These are phyloP conservation scores for Trifolium pratense DNA, from an alignment of 306 rosid species.

Conservation along the genomic window DNA sequence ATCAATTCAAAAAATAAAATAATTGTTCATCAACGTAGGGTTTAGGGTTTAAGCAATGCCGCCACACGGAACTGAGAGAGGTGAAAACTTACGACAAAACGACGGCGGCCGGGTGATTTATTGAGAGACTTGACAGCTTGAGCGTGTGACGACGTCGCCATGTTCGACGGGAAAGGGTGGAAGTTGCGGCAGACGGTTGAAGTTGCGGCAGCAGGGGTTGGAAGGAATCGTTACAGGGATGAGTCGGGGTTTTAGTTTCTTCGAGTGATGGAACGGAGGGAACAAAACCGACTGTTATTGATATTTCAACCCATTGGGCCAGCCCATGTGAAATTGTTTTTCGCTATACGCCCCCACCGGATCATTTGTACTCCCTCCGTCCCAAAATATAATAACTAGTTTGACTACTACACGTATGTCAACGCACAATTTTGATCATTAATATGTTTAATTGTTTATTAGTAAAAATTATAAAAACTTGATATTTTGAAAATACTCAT, in stretches of 20 bases:
- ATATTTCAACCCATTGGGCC: background rate
- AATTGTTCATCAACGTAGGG: background rate
- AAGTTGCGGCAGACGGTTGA: background rate
- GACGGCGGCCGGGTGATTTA: constrained; percentile 72
- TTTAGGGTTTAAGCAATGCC: constrained; percentile 46
- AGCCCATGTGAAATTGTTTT: too few species aligned
- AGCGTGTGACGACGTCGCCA: constrained; percentile 76
- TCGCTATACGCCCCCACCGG: too few species aligned
- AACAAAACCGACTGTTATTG: background rate
- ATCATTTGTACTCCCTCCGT: too few species aligned
- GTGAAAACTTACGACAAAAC: constrained; percentile 65
- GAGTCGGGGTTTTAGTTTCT: background rate
- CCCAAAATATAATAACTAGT: too few species aligned
- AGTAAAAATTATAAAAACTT: too few species aligned
- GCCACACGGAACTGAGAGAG: background rate
- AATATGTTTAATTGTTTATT: too few species aligned
- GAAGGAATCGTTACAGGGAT: background rate
- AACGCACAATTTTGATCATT: too few species aligned
- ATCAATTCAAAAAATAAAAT: background rate
- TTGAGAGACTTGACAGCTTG: constrained; percentile 91
- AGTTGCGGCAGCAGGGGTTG: background rate
- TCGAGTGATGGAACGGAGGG: background rate
- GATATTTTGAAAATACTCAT: too few species aligned
- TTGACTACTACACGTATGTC: too few species aligned
- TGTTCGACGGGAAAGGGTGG: constrained; percentile 12